These are phyloP conservation scores for Silene vulgaris DNA, from an alignment of 179 eudicot species.

Conservation along the genomic window DNA sequence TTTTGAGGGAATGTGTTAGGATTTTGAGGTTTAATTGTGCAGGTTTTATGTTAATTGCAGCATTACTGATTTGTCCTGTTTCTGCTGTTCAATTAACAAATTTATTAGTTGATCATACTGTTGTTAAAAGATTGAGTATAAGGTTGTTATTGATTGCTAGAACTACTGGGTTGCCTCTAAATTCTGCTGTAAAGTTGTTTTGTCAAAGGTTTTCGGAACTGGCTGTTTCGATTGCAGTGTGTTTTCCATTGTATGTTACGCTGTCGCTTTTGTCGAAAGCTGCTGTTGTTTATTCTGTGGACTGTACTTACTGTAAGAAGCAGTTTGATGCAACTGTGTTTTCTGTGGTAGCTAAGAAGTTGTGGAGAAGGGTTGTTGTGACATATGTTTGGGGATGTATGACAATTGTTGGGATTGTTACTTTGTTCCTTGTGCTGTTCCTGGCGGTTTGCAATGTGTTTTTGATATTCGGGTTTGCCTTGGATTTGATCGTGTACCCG, in stretches of 20 bases:
- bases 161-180: slow-evolving; percentile 72
- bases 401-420: slow-evolving; percentile 54
- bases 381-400: slow-evolving; percentile 71
- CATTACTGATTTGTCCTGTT: slow-evolving; percentile 73
- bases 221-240: slow-evolving; percentile 53
- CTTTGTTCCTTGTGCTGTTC: slow-evolving; percentile 59
- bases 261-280: slow-evolving; percentile 69
- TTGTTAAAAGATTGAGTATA: slow-evolving; percentile 54
- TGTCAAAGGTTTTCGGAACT: slow-evolving; percentile 67
- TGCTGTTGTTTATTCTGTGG: slow-evolving; percentile 75
- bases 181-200: slow-evolving; percentile 59
- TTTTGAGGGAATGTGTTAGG: slow-evolving; percentile 69
- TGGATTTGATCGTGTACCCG: slow-evolving; percentile 55
- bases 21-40: slow-evolving; percentile 62
- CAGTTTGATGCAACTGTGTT: slow-evolving; percentile 52
- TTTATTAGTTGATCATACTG: slow-evolving; percentile 56
- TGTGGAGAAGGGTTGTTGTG: slow-evolving; percentile 60
- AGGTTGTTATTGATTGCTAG: slow-evolving; percentile 65
- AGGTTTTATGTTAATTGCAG: slow-evolving; percentile 62
- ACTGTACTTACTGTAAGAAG: slow-evolving; percentile 76
- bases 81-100: slow-evolving; percentile 70
- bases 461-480: slow-evolving; percentile 43
- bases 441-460: slow-evolving; percentile 56
- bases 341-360: slow-evolving; percentile 47
- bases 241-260: slow-evolving; percentile 70